phyloP scores from a whole-genome alignment of 1,139 yeast species.

The Blastobotrys illinoisensis region DNA sequence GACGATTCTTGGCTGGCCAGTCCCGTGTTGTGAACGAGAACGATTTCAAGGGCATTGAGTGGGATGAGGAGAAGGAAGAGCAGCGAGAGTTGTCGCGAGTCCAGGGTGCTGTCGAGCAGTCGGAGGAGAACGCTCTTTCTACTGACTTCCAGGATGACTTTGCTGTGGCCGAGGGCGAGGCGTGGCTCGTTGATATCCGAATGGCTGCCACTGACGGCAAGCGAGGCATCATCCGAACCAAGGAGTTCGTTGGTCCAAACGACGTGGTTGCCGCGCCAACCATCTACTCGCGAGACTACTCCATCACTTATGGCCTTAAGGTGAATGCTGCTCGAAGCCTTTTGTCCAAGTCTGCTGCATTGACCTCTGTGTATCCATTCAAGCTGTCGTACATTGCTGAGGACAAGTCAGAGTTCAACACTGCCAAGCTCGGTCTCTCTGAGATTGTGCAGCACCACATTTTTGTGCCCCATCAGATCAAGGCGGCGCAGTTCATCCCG shows the following conservation, averaged over 20 bases:
- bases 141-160: conserved; percentile 42
- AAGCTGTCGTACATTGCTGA: conserved; percentile 45
- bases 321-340: conserved; percentile 69
- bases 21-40: conserved; percentile 86
- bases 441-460: conserved; percentile 81
- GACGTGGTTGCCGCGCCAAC: conserved; percentile 44
- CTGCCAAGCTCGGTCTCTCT: conserved; percentile 67
- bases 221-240: conserved; percentile 25
- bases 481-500: conserved; percentile 65
- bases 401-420: conserved; percentile 31
- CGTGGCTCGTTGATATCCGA: conserved; percentile 73
- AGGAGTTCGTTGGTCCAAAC: conserved; percentile 28
- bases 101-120: conserved; percentile 16
- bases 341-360: conserved; percentile 62
- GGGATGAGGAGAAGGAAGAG: conserved; percentile 86
- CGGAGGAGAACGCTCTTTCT: conserved; percentile 11
- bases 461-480: conserved; percentile 68
- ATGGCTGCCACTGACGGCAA: conserved; percentile 57
- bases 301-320: conserved; percentile 69
- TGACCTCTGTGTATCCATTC: conserved; percentile 85
- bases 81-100: conserved; percentile 41
- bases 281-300: conserved; percentile 78
- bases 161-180: conserved; percentile 72
- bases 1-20: conserved; percentile 94
- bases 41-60: conserved; percentile 86